phyloP scores from a whole-genome alignment of 768 basidiomycete species.

The Pisolithus orientalis region DNA sequence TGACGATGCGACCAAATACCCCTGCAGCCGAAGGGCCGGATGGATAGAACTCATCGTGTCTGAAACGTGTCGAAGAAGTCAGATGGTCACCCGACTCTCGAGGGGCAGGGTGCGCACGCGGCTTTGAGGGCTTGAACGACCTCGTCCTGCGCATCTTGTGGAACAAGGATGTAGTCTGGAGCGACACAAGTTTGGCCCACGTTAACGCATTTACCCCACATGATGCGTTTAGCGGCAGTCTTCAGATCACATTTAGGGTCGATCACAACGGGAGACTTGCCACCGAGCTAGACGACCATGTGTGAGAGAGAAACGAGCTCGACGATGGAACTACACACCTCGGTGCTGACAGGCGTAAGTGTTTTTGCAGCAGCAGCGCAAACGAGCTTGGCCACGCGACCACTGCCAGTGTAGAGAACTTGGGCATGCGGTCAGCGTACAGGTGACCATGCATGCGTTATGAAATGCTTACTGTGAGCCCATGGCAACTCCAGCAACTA shows the following conservation, averaged over 20 bases:
- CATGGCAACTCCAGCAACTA: constrained; percentile 72
- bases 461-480: constrained; percentile 41
- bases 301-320: neutral
- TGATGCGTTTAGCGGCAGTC: constrained; percentile 58
- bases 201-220: constrained; percentile 81
- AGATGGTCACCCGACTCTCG: neutral
- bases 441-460: neutral
- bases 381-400: constrained; percentile 60
- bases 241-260: constrained; percentile 65
- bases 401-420: constrained; percentile 54
- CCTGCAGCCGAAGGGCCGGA: constrained; percentile 37
- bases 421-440: neutral
- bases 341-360: constrained; percentile 60
- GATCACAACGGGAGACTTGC: constrained; percentile 72
- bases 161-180: constrained; percentile 49
- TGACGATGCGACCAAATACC: constrained; percentile 48
- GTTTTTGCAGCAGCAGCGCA: constrained; percentile 71
- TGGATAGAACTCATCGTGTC: constrained; percentile 33
- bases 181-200: constrained; percentile 74
- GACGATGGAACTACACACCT: constrained; percentile 28
- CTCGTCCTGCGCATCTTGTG: constrained; percentile 32
- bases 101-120: constrained; percentile 26
- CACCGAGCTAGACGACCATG: constrained; percentile 42
- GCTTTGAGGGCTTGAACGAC: constrained; percentile 37
- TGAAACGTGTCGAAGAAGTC: neutral